These are phyloP conservation scores for Suillus placidus DNA, from an alignment of 768 basidiomycete species.

Conservation along the genomic window DNA sequence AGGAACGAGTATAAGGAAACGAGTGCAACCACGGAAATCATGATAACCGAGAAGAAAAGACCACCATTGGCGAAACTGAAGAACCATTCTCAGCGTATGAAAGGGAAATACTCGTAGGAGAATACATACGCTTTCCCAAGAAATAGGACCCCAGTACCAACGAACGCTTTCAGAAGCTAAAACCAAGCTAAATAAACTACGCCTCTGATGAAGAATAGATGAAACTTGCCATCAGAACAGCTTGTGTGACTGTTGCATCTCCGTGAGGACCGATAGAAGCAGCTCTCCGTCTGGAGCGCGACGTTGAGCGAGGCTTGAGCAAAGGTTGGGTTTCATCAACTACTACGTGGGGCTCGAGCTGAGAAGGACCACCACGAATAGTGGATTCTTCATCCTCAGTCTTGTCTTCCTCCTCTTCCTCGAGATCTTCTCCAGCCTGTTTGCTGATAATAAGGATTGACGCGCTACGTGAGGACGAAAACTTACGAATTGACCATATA, in stretches of 20 bases:
- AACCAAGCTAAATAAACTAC: constrained; percentile 7
- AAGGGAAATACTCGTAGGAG: constrained; percentile 3
- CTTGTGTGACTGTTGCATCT: constrained; percentile 89
- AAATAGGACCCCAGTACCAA: constrained; percentile 95
- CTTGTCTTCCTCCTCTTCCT: constrained; percentile 82
- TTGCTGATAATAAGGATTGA: constrained; percentile 13
- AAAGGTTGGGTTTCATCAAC: constrained; percentile 60
- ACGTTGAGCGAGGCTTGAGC: constrained; percentile 48
- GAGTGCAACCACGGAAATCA: constrained; percentile 78
- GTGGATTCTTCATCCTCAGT: constrained; percentile 56
- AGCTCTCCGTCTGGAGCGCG: constrained; percentile 56
- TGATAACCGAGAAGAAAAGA: constrained; percentile 80
- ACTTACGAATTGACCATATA: constrained; percentile 96
- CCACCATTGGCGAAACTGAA: constrained; percentile 93
- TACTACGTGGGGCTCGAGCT: not conserved
- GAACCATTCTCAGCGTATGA: constrained; percentile 10
- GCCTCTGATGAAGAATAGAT: not conserved
- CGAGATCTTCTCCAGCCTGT: constrained; percentile 89
- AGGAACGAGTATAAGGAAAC: constrained; percentile 94
- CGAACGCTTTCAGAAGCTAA: constrained; percentile 89
- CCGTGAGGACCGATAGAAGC: constrained; percentile 67
- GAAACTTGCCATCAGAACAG: constrained; percentile 81
- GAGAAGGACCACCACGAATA: constrained; percentile 25
- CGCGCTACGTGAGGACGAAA: not conserved
- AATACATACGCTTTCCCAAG: constrained; percentile 85